Evolutionary conservation across 2,329 filamentous ascomycete species (phyloP), one percentile per base, ranked within the genome.

Genomic region (Ceratocystis albifundus): DNA sequence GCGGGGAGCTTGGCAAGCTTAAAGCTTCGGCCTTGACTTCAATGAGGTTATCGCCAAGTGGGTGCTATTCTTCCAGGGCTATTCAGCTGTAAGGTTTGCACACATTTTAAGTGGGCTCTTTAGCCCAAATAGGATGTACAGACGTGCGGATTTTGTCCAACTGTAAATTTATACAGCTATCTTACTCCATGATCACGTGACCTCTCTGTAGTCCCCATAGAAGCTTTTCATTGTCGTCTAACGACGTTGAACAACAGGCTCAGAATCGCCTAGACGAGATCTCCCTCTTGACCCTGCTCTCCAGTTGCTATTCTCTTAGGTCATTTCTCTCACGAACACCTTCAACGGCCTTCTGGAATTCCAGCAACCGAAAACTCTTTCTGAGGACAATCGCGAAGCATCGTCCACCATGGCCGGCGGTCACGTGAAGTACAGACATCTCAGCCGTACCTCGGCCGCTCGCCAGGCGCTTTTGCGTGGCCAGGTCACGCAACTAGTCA

Each of bases 381-480:
- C 36, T 41, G 36, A 41, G 36, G 25, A 55, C 50, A 55, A 22
- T 28, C 50, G 25, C 7, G 15, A 48, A 59, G 36, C 4, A 41
- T 41, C 20, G 6, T 67, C 69, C 71, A 74, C 68, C 71, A 96
- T 96, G 92, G 91, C 90, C 70, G 91, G 91, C 73, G 90, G 89
- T 71, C 81, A 85, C 70, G 83, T 90, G 76, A 95, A 91, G 79
- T 96, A 93, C 79, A 88, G 94, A 71, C 89, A 95, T 77, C 81
- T 99, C 69, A 87, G 86, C 77, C 91, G 94, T 71, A 82, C 85
- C 71, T 96, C 91, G 64, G 81, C 93, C 66, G 94, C 96, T 75
- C 85, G 94, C 75, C 85, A 93, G 79, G 93, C 94, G 65, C 85
- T 99, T 71, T 86, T 99, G 71, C 90, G 94, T 73, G 96, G 97